A percentile compares a stretch with the other conserved stretches of the same genome.
Evolutionary conservation across 768 basidiomycete species (phyloP).

Genomic region (Butyriboletus loyo): DNA sequence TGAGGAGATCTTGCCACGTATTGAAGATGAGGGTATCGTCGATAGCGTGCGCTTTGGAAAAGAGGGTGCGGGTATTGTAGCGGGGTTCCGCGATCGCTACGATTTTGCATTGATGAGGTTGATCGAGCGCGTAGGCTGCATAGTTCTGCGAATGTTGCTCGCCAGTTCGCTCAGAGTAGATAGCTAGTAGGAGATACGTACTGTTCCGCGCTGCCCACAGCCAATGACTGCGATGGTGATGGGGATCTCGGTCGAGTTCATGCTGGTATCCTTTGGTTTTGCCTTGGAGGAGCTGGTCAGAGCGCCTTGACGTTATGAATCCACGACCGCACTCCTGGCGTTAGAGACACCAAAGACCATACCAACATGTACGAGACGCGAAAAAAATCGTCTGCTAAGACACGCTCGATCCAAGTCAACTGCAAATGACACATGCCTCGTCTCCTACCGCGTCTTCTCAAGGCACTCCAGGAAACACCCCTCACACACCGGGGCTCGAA

Average conservation of each 20-base stretch:
- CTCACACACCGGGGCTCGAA: constrained; percentile 5
- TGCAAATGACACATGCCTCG: constrained; percentile 56
- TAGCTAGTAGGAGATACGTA: constrained; percentile 36
- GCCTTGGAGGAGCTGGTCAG: constrained; percentile 28
- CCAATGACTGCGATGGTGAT: constrained; percentile 78
- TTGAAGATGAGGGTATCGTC: constrained; percentile 68
- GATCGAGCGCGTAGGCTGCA: constrained; percentile 54
- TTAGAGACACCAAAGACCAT: no score
- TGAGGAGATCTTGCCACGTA: constrained; percentile 67
- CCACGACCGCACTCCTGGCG: no score
- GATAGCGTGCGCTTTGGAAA: constrained; percentile 55
- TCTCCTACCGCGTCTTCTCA: constrained; percentile 63
- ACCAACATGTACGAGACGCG: neutral
- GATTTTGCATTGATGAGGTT: constrained; percentile 66
- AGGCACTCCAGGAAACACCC: constrained; percentile 34
- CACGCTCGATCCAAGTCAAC: neutral
- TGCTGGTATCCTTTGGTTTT: constrained; percentile 19
- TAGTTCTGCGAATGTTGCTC: constrained; percentile 47
- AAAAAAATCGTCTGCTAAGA: neutral
- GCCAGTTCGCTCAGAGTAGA: neutral
- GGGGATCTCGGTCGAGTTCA: constrained; percentile 28
- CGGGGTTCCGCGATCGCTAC: constrained; percentile 87
- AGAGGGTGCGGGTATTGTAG: constrained; percentile 54
- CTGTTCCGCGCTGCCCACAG: constrained; percentile 80
- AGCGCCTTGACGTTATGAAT: constrained; percentile 33